Conservation (phyloP, 2,329 filamentous ascomycete species). For the Cladosporium phlei region DNA sequence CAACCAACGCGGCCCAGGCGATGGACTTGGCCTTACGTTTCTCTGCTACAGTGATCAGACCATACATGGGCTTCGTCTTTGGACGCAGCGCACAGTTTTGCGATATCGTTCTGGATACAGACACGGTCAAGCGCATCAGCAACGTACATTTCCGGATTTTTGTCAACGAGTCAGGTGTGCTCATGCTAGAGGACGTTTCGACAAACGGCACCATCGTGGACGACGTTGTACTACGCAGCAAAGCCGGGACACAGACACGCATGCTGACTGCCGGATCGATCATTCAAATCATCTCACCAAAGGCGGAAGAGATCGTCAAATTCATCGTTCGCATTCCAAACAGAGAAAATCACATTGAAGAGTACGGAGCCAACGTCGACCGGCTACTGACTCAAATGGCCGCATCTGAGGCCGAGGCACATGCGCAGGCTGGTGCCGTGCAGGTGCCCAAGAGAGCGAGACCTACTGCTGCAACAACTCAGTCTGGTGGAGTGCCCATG, state of each 20-base stretch:
- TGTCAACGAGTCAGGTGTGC: conserved; percentile 74
- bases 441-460: not conserved
- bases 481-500: conserved; percentile 3
- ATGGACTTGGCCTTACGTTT: conserved; percentile 73
- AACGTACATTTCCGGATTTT: conserved; percentile 96
- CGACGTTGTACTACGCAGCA: conserved; percentile 58
- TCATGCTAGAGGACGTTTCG: conserved; percentile 91
- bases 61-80: conserved; percentile 73
- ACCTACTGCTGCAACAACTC: conserved; percentile 4
- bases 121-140: conserved; percentile 70
- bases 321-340: conserved; percentile 84
- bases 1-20: conserved; percentile 19
- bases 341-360: conserved; percentile 59
- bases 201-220: conserved; percentile 96
- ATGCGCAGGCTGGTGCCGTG: conserved; percentile 3
- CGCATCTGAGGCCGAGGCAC: conserved; percentile 3
- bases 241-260: conserved; percentile 45
- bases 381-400: conserved; percentile 2
- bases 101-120: conserved; percentile 65
- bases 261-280: conserved; percentile 69
- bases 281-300: conserved; percentile 60
- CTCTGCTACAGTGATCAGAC: conserved; percentile 66
- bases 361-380: conserved; percentile 25
- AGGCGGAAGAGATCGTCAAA: conserved; percentile 58
- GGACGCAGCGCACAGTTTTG: conserved; percentile 69